Evolutionary conservation across 192 early-diverging fungal genomes (phyloP), one percentile per base, ranked within the genome.

Genomic region (Chytriomyces confervae): DNA sequence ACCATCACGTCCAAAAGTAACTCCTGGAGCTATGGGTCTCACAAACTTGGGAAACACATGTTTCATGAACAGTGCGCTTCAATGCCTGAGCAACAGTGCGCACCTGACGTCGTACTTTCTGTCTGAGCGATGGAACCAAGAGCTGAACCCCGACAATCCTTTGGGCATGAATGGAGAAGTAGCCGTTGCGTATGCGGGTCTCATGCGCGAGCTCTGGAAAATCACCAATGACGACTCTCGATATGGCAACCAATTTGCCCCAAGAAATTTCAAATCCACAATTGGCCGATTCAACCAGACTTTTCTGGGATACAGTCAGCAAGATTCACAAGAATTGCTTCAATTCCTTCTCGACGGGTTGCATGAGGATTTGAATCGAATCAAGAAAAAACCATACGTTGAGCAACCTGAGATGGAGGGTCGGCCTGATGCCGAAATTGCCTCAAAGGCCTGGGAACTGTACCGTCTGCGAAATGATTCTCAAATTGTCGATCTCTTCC

Each of bases 61-160:
- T 84, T 96, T 92, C 76, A 96, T 96, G 95, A 95, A 95, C 83
- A 92, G 92, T 6, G 93, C 93, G 9, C 79, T 96, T n/a, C 95
- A 96, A 83, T 98, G 96, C 74, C 82, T 97, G 50, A 91, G 91
- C 51, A 91, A 94, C 70, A 92, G 83, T 18, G 75, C 79, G 24
- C 84, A 80, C 36, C 73, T 88, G 13, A 88, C 87, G 5, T 73
- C 68, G 0, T 84, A 80, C 68, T 83, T 87, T 45, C 77, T 85
- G 10, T 66, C 60, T 49, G 80, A 75, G 63, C 72, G 8, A 49
- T 93, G 87, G 82, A 85, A 89, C 62, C 78, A 85, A 5, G 84
- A 92, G 57, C 84, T 94, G 46, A 94, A 94, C 73, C 62, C 78
- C 2, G 79, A 77, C 1, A 96, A 96, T 77, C 86, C 89, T 8